These are phyloP conservation scores for Parascedosporium putredinis DNA, from an alignment of 2,329 filamentous ascomycete species.

Conservation along the genomic window DNA sequence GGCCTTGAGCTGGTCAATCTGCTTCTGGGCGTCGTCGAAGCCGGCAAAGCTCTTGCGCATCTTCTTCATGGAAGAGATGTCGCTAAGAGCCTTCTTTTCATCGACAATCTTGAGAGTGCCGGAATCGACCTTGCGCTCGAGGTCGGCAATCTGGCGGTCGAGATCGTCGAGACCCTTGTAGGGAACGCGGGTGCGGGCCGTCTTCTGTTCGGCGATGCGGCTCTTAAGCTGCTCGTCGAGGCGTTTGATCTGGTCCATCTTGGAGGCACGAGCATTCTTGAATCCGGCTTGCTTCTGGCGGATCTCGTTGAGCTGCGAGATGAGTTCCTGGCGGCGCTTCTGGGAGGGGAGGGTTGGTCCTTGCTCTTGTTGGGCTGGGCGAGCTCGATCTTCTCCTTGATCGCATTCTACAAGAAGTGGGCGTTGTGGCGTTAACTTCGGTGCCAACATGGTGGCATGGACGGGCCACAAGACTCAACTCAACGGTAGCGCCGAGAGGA, in stretches of 20 bases:
- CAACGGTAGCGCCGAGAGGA: too few species aligned
- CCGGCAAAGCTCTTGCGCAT: constrained; percentile 82
- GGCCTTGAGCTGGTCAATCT: constrained; percentile 75
- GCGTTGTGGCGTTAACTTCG: too few species aligned
- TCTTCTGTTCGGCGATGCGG: constrained; percentile 79
- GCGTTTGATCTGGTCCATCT: constrained; percentile 85
- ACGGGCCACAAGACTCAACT: too few species aligned
- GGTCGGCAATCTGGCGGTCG: constrained; percentile 66
- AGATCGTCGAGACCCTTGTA: constrained; percentile 87
- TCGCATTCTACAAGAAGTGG: constrained; percentile 53
- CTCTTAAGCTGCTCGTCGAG: constrained; percentile 83
- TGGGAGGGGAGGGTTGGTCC: constrained; percentile 72
- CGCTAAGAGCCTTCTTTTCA: constrained; percentile 84
- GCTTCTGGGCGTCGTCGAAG: constrained; percentile 78
- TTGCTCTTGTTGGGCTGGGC: constrained; percentile 63
- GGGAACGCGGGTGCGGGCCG: constrained; percentile 64
- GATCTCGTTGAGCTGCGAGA: constrained; percentile 72
- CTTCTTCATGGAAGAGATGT: constrained; percentile 76
- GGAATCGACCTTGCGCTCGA: constrained; percentile 78
- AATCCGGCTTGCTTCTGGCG: constrained; percentile 76
- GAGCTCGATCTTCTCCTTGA: constrained; percentile 80
- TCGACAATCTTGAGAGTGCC: constrained; percentile 94
- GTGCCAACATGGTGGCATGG: too few species aligned
- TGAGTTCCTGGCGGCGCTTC: constrained; percentile 79
- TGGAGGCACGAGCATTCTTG: constrained; percentile 68